Evolutionary conservation across 345 rosid genomes (phyloP), one percentile per base, ranked within the genome.

Genomic region (Ailanthus altissimus): DNA sequence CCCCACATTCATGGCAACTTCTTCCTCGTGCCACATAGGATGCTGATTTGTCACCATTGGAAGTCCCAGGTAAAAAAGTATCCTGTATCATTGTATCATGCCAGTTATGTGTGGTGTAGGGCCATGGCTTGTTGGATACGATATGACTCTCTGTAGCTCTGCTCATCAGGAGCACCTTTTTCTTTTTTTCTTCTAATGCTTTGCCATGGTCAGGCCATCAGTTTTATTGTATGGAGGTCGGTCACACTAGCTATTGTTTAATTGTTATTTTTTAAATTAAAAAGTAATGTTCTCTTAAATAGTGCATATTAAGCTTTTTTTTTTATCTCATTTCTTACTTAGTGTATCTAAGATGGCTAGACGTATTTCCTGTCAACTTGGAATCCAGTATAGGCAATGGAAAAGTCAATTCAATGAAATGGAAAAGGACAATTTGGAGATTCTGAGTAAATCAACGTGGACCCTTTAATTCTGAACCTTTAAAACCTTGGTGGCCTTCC

Each of bases 31-130:
- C 53, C 65, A 57, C 78, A 69, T 46, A 58, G 65, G 73, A 75
- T 78, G 84, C 78, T 76, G 84, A 76, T 79, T 28, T 82, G 87
- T 84, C 75, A 56, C 43, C 80, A 64, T 68, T 53, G 78, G 74
- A 78, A 59, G 60, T 23, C 64, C 54, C 51, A 67, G 26, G 47
- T 43, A n/a, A 60, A 77, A 49, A 59, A 32, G 49, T 67, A 18
- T 32, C 43, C 26, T 62, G 43, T 12, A 47, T 68, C 58, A 61
- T 69, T 68, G 63, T 75, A 21, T 67, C 62, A 72, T 80, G 73
- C 78, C 65, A 38, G 50, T 47, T 77, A n/a, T n/a, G 45, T 75
- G 43, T 36, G 23, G 62, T 3, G 64, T 77, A 53, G 58, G 26
- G 10, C 80, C 84, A 59, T 78, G 81, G 65, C 73, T 80, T 80